Evolutionary conservation across 2,329 filamentous ascomycete species (phyloP).

Genomic region (Nigrograna mackinnonii): DNA sequence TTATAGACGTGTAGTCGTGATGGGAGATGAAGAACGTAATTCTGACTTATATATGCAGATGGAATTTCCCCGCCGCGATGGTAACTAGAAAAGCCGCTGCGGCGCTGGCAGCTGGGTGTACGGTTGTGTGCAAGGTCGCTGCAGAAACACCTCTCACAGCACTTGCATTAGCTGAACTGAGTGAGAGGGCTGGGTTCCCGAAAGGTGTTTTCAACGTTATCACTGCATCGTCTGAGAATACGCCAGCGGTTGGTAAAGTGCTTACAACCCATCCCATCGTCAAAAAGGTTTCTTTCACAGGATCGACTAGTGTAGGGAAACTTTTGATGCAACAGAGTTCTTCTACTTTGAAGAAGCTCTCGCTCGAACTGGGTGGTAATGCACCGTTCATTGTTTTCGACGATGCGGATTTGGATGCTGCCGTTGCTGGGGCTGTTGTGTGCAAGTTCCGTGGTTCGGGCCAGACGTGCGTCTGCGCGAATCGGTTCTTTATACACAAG

Average conservation of each 20-base stretch:
- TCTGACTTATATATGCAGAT: conserved; percentile 53
- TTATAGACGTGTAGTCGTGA: neutral
- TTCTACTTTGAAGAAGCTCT: conserved; percentile 80
- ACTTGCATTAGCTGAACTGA: conserved; percentile 84
- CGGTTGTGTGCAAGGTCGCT: conserved; percentile 88
- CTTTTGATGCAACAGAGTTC: conserved; percentile 91
- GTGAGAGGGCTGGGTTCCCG: conserved; percentile 83
- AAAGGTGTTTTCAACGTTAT: conserved; percentile 90
- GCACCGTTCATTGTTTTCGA: conserved; percentile 97
- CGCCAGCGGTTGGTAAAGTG: conserved; percentile 73
- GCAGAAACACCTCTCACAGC: conserved; percentile 91
- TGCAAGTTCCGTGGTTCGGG: conserved; percentile 94
- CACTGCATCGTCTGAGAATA: conserved; percentile 73
- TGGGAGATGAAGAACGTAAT: too few relatives aligned
- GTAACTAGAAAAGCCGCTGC: conserved; percentile 58
- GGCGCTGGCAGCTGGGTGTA: conserved; percentile 93
- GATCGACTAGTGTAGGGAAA: conserved; percentile 67
- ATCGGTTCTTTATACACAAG: conserved; percentile 78
- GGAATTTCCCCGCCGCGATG: conserved; percentile 73
- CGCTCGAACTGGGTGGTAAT: conserved; percentile 92
- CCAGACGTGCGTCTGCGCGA: conserved; percentile 85
- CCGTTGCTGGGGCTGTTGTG: conserved; percentile 79
- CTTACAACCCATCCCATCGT: conserved; percentile 77
- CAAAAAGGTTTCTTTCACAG: conserved; percentile 93
- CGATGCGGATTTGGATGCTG: conserved; percentile 84